Base-by-base conservation (phyloP, 2,329 filamentous ascomycete species). In the Arthrocladium fulminans region DNA sequence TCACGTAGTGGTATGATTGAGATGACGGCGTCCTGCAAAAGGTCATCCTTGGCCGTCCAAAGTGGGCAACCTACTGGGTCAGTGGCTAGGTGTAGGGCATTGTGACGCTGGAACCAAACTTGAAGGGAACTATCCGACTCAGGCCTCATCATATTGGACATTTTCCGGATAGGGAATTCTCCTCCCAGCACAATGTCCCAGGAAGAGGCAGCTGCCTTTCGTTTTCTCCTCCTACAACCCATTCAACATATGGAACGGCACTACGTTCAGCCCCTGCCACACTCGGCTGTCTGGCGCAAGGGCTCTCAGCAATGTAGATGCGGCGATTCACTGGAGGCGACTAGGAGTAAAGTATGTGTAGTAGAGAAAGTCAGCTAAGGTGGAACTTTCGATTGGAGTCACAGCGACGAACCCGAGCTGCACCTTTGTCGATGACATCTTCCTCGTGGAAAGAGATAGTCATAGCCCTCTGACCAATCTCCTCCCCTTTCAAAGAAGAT, bases 231-330 rank as follows among this genome's bases (percentile, higher is more conserved):
- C 3, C 40, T 45, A 12, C 48, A 45, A 15, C 34, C 51, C 3
- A 44, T 53, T 29, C 13, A 35, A 22, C 23, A 27, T 30, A n/a
- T 45, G 23, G 37, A 45, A 53, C 22, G 44, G 30, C n/a, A 29
- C 23, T 0, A 25, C 34, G n/a, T 25, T 35, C 12, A 40, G 45
- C 19, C 9, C 10, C 3, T 19, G 40, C 39, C 25, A 45, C 6
- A 15, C 15, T 10, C 32, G 50, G 39, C 34, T 39, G 2, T 24
- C 40, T 23, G 48, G 51, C 9, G 48, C 51, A 9, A 38, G 41
- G 25, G 48, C 25, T 4, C 17, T 51, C 8, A 40, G 51, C 19
- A 45, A 48, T 24, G 19, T 50, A 10, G 35, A 53, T 29, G 48
- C 48, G 41, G 12, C 22, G n/a, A 39, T 29, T 13, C 48, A 51